These are phyloP conservation scores for Pichia sp. DNA, from an alignment of 1,139 yeast genomes.

Conservation along the genomic window DNA sequence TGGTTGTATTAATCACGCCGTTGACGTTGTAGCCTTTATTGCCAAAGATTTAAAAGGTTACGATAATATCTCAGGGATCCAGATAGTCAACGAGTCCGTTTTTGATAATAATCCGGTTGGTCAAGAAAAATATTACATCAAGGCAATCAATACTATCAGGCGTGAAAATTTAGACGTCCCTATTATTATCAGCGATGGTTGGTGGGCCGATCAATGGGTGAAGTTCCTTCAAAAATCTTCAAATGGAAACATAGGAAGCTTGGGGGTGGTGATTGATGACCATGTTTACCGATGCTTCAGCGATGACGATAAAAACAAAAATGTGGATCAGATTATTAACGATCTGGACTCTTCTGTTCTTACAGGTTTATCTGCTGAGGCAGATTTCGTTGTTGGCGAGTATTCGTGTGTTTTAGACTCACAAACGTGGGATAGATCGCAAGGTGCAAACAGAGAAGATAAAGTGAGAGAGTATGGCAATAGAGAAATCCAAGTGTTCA, in stretches of 20 bases:
- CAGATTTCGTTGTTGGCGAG: conserved; percentile 82
- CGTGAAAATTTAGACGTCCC: conserved; percentile 56
- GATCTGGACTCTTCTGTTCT: conserved; percentile 55
- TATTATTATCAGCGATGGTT: conserved; percentile 82
- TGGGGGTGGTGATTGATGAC: conserved; percentile 73
- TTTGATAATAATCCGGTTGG: conserved; percentile 50
- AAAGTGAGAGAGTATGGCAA: conserved; percentile 45
- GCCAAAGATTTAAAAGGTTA: conserved; percentile 52
- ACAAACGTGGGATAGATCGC: conserved; percentile 57
- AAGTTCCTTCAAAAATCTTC: conserved; percentile 54
- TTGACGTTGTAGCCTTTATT: conserved; percentile 53
- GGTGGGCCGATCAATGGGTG: conserved; percentile 85
- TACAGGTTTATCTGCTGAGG: conserved; percentile 49
- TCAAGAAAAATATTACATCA: conserved; percentile 62
- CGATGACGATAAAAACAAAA: conserved; percentile 63
- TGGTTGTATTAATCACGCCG: conserved; percentile 43
- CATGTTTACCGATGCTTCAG: conserved; percentile 87
- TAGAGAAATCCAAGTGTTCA: conserved; percentile 43
- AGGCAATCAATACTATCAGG: conserved; percentile 62
- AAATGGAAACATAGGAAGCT: conserved; percentile 34
- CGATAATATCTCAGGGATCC: conserved; percentile 77
- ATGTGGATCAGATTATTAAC: conserved; percentile 58
- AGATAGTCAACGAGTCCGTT: conserved; percentile 79
- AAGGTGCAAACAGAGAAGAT: conserved; percentile 42
- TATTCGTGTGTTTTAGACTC: conserved; percentile 85